Evolutionary conservation across 1,284 basidiomycete genomes (phyloP), one percentile per base, ranked within the genome.

Genomic region (Hortiboletus rubellus): DNA sequence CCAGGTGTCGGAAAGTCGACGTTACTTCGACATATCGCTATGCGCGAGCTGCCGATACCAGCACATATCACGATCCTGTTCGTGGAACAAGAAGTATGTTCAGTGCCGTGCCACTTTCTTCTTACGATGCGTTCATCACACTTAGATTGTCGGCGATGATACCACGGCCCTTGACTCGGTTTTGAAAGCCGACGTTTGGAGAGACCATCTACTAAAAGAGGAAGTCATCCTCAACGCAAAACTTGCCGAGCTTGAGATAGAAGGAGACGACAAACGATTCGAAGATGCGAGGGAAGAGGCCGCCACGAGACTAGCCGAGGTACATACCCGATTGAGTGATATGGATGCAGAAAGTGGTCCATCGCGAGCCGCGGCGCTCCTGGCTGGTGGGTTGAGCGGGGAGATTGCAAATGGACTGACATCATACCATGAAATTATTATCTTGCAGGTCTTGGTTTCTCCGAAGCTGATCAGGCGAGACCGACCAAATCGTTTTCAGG

Each of bases 331-430:
- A 54, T 77, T 99, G 47, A 86, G 96, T 27, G 97, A 99, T 49
- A 99, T 99, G 89, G 97, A 99, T 65, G 96, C 96, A 4, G 96
- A 95, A 71, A 96, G 92, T 63, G 97, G 96, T 6, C 97, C 97
- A 11, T 91, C 94, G 6, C 79, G 97, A 59, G 97, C 97, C 18
- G 94, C 94, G 7, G 83, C 91, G 8, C 78, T 98, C 31, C 81
- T 99, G 47, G 94, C 93, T 43, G 96, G 95, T 86, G 57, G 50
- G 72, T 62, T 12, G 46, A 22, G 6, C 18, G 8, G 5, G 53
- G 8, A 18, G 37, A 14, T 37, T 24, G 22, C 15, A 24, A 38
- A 46, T 18, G 9, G 38, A 37, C 5, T 44, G 42, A 36, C 34
- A 37, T 55, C 18, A 63, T 24, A 8, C 22, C 27, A 14, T 44